Base-by-base conservation (phyloP, 176 grass and related monocot genomes). In the Carex cristatella region DNA sequence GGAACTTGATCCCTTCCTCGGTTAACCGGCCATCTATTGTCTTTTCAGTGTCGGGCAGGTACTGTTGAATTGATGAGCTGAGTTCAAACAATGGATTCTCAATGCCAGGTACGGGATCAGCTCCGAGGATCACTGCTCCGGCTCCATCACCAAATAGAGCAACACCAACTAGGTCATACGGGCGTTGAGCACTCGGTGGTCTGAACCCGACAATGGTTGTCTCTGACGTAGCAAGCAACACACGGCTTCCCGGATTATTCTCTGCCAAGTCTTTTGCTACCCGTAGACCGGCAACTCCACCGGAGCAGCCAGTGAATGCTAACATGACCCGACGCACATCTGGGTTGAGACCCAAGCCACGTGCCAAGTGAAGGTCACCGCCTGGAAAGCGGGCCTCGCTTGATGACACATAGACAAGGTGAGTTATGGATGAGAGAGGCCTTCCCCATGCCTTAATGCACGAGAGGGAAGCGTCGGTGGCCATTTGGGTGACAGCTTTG, bases 141-240 rank as follows among this genome's bases (percentile, higher is more conserved):
- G 91, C 91, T n/a, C 94, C 91, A 86, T 95, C 94, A 4, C 94
- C 94, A 74, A 95, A 95, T 15, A 95, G 91, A 0, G 94, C 94
- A 8, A 88, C 94, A 31, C 94, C 94, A 61, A 95, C 89, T 72
- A 95, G 94, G 85, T 95, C 94, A 78, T 95, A 95, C 7, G 91
- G 91, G 14, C 94, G 87, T 77, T 89, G 69, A 10, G 87, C 80
- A 89, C 85, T 89, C 15, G 89, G 94, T 40, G 94, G 94, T 19
- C 94, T 89, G 81, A 95, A 95, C 7, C 94, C 91, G 0, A 92
- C 89, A 82, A 95, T 69, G 61, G 91, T 95, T 54, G 89, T 95
- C 91, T 95, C 91, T 51, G 94, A 89, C 2, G 94, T 95, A 9
- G 94, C 94, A 2, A 95, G 91, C 13, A 95, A 89, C 1, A 95